Evolutionary conservation across 495 filamentous ascomycete species (phyloP), one percentile per base, ranked within the genome.

Genomic region (Penicillium angulare): DNA sequence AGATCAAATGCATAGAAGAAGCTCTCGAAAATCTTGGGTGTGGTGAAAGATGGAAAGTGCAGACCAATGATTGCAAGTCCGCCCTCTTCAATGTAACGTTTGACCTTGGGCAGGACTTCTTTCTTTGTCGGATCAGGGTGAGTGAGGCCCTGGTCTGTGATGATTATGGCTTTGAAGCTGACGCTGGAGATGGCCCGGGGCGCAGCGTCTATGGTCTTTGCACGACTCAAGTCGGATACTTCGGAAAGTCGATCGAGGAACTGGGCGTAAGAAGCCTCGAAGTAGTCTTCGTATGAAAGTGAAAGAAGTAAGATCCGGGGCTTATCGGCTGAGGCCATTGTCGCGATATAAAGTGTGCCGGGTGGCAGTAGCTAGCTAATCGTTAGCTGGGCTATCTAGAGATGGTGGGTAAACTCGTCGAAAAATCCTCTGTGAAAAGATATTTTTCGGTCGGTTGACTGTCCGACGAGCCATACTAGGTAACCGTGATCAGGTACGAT

Each of bases 1-100:
- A 78, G 61, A 15, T 61, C 67, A 47, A 69, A 61, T 13, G 24
- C 40, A 7, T 53, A 17, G 38, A 56, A 69, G 47, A 69, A 65
- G 7, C 43, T 40, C 5, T 56, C 40, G 22, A 74, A 57, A 12
- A 49, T 27, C 34, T 57, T 49, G 43, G 29, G 23, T 9, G 7
- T 41, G 20, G 56, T 48, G 34, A 59, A 61, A 47, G 23, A 66
- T 45, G 59, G 55, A 59, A 72, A 71, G 15, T 58, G 40, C n/a
- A 57, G 57, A n/a, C 58, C 58, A 43, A 68, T 38, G 0, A 69
- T 63, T 26, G 65, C 57, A 34, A 64, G 65, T 6, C 57, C 54
- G 12, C 49, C 57, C 18, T 63, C 52, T 24, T 58, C 18, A 22
- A 49, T 41, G 32, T 61, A 61, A 4, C 34, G 5, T 36, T 49